Evolutionary conservation across 2,329 filamentous ascomycete species (phyloP), one percentile per base, ranked within the genome.

Genomic region (Diplodia mutila): DNA sequence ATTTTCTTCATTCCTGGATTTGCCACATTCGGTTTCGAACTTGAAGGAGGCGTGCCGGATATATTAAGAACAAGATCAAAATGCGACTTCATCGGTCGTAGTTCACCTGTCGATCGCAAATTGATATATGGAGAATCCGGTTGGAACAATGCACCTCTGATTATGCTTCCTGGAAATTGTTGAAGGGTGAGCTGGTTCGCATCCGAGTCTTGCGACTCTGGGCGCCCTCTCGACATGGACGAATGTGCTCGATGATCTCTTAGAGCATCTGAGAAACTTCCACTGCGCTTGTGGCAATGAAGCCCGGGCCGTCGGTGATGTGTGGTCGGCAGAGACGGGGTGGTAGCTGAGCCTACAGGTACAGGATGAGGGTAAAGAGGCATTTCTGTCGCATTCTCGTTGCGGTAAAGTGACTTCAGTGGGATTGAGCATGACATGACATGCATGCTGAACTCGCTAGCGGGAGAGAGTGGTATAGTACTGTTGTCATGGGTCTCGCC

Each of bases 211-310:
- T 65, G 61, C 11, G 61, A 53, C 3, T 63, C 27, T 34, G 59
- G 49, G n/a, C 46, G 59, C 11, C 39, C 51, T 12, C 18, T 54
- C 27, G 61, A 65, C 29, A 29, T 46, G n/a, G 51, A 49, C 7
- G 64, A 66, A 14, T 61, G 66, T 5, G 55, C 48, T 65, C 87
- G 79, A 81, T 89, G 78, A 74, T 95, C 91, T 72, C 93, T 85
- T 63, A 94, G 78, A 1, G 94, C 94, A 79, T 97, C 92, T 0
- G 91, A 92, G 73, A 95, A 90, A 76, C 94, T 97, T 61, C 90
- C 93, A 75, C 92, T 97, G 25, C 93, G 89, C 78, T 93, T 94
- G 79, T 97, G 93, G 2, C 82, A 77, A 37, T 63, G 59, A 14
- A 70, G 86, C 85, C 9, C 34, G 12, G 48, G 61, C 3, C 51